Conservation (phyloP, 176 grass and related monocot species). For the Puccinellia tenuiflora region DNA sequence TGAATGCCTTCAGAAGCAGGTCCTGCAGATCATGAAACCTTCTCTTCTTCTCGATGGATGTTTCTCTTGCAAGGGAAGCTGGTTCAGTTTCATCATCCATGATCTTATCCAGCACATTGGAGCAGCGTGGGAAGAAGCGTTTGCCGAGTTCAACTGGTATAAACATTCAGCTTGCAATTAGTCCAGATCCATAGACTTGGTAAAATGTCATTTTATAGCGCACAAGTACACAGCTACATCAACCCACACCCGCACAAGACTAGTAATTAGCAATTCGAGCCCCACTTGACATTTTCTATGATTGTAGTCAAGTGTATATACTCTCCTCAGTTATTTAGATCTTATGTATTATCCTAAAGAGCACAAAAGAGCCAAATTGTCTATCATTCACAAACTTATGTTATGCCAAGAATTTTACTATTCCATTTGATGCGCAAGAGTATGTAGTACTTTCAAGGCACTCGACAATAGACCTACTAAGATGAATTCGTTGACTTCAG, state of each 20-base stretch:
- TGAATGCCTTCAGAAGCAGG: constrained; percentile 57
- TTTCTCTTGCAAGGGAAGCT: constrained; percentile 27
- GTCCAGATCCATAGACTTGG: background rate
- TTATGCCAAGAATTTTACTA: background rate
- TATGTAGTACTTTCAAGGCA: background rate
- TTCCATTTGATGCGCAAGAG: background rate
- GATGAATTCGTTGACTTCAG: background rate
- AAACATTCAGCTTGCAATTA: constrained; percentile 13
- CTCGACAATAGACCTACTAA: background rate
- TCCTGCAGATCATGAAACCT: constrained; percentile 68
- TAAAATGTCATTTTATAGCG: background rate
- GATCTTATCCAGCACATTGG: constrained; percentile 55
- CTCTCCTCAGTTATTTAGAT: background rate
- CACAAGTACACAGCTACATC: too few species aligned
- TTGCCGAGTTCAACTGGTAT: constrained; percentile 77
- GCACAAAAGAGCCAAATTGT: background rate
- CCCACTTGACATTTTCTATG: too few species aligned
- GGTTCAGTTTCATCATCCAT: constrained; percentile 69
- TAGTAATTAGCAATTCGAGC: background rate
- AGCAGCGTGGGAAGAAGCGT: constrained; percentile 78
- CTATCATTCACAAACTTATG: background rate
- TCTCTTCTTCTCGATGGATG: constrained; percentile 41
- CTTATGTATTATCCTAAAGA: background rate
- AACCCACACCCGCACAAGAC: background rate
- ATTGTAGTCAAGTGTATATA: background rate